A percentile compares a stretch with the other conserved stretches of the same genome.
phyloP scores from a whole-genome alignment of 257 asterid species.

The Forsythia suspensa region DNA sequence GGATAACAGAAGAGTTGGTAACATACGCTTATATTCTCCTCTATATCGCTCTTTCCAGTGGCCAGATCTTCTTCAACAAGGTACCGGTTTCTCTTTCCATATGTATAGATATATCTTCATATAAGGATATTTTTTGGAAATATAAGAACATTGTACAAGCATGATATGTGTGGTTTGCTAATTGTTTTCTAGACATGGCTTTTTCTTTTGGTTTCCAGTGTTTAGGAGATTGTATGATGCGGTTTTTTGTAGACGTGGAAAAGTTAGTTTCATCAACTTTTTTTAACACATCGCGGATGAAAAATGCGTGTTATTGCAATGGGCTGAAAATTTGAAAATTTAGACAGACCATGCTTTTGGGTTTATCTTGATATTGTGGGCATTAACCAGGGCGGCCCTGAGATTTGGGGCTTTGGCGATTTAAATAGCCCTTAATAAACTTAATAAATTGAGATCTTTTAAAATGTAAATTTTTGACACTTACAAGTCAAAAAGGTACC shows the following conservation, averaged over 20 bases:
- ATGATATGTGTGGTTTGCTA: neutral
- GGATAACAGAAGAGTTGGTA: conserved; percentile 44
- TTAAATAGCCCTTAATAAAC: no score
- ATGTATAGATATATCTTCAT: neutral
- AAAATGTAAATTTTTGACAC: no score
- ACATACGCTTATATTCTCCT: conserved; percentile 81
- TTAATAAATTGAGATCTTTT: no score
- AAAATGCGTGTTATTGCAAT: neutral
- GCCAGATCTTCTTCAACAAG: conserved; percentile 99
- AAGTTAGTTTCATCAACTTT: neutral
- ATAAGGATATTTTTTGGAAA: neutral
- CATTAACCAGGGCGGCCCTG: no score
- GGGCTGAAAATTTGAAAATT: neutral
- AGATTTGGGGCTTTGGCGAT: no score
- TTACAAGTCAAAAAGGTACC: no score
- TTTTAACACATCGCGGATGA: neutral
- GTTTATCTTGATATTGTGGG: neutral
- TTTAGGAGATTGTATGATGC: neutral
- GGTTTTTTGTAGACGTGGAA: neutral
- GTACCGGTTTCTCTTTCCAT: conserved; percentile 28
- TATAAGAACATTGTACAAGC: neutral
- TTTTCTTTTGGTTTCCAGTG: neutral
- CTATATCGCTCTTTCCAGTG: conserved; percentile 91
- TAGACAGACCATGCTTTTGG: neutral
- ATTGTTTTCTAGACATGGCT: neutral